phyloP scores from a whole-genome alignment of 352 stramenopile genomes.

The Chloridella minuta region DNA sequence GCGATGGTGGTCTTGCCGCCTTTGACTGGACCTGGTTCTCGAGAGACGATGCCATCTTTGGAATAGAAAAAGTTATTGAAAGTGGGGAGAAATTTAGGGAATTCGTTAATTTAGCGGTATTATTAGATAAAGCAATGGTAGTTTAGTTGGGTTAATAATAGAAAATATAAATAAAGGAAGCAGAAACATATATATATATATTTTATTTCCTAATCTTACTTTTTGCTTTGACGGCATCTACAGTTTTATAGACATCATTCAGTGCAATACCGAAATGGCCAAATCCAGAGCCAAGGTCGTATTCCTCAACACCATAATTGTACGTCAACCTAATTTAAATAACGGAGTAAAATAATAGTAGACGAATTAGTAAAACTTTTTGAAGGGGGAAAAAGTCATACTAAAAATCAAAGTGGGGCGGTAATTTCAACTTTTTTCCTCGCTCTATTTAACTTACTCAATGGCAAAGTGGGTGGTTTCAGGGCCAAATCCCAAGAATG shows the following conservation, averaged over 20 bases:
- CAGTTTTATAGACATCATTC: background rate
- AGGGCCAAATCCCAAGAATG: conserved; percentile 23
- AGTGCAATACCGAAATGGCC: conserved; percentile 18
- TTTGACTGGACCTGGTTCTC: background rate
- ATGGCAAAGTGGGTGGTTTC: conserved; percentile 24
- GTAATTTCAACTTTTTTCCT: no score
- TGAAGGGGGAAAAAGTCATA: no score
- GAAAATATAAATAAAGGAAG: background rate
- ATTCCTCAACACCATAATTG: conserved; percentile 25
- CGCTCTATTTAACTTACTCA: no score
- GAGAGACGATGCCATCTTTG: background rate
- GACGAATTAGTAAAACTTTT: no score
- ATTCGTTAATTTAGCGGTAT: no score
- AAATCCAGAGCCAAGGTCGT: conserved; percentile 23
- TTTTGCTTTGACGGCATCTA: background rate
- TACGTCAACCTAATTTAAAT: no score
- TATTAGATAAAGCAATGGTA: no score
- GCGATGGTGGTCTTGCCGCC: background rate
- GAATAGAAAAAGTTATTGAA: no score
- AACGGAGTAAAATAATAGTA: no score
- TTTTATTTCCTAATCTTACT: background rate
- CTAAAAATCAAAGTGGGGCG: no score
- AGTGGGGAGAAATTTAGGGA: no score
- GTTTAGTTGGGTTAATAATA: no score
- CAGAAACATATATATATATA: background rate